Evolutionary conservation across 2,329 filamentous ascomycete genomes (phyloP).

Genomic region (Epichloe festucae): DNA sequence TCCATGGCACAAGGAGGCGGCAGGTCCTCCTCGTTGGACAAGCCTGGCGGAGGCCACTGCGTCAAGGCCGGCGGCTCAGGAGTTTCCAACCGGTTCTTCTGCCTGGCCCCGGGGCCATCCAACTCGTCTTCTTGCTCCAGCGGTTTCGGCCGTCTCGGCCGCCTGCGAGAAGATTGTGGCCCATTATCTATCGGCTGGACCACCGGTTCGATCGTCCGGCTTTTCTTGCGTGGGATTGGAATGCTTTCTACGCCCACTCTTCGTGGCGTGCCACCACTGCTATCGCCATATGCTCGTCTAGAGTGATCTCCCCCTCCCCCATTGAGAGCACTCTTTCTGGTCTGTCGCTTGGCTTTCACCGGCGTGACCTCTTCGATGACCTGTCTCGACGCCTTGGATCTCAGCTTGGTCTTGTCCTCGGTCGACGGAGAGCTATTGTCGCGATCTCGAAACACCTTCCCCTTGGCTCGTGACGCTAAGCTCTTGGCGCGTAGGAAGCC

Average conservation of each 20-base stretch:
- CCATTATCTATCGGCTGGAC: neutral
- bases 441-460: constrained; percentile 4
- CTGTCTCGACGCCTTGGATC: neutral
- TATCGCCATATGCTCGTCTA: neutral
- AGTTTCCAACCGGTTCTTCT: neutral
- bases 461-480: constrained; percentile 15
- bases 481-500: constrained; percentile 36
- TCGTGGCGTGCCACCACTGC: neutral
- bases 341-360: neutral
- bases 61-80: constrained; percentile 2
- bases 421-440: neutral
- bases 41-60: constrained; percentile 44
- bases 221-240: constrained; percentile 1
- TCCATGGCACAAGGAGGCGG: constrained; percentile 41
- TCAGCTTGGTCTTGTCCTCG: neutral
- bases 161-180: constrained; percentile 23
- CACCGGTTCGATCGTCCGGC: neutral
- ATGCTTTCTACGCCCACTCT: neutral
- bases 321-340: neutral
- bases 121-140: constrained; percentile 9
- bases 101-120: neutral
- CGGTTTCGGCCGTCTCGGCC: constrained; percentile 27
- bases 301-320: neutral
- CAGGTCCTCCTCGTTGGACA: constrained; percentile 36
- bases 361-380: neutral